phyloP scores from a whole-genome alignment of 345 rosid species.

The Streptanthus diversifolius region DNA sequence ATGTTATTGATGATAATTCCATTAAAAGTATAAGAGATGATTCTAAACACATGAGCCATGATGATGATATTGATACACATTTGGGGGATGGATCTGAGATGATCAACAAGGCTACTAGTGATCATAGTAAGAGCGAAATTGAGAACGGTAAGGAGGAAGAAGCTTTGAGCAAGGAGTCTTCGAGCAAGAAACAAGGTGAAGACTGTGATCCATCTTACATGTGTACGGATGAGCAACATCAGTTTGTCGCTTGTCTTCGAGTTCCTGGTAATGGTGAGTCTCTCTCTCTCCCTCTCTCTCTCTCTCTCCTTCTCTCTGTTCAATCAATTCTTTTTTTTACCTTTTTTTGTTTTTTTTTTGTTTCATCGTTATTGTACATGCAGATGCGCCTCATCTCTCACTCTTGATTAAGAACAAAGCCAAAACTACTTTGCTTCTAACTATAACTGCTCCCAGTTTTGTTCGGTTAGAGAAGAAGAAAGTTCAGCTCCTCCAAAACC shows the following conservation, averaged over 20 bases:
- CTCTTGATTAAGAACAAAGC: conserved; percentile 73
- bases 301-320: neutral
- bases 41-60: neutral
- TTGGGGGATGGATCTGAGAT: conserved; percentile 7
- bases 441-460: conserved; percentile 53
- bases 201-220: conserved; percentile 63
- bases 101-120: neutral
- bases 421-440: conserved; percentile 42
- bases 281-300: neutral
- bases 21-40: neutral
- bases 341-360: neutral
- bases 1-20: conserved; percentile 2
- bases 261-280: conserved; percentile 75
- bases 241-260: conserved; percentile 73
- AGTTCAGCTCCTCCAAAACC: conserved; percentile 49
- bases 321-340: no score
- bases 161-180: neutral
- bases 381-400: conserved; percentile 67
- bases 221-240: conserved; percentile 49
- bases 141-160: conserved; percentile 14
- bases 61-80: neutral
- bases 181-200: conserved; percentile 41
- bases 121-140: conserved; percentile 12
- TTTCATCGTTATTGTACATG: neutral
- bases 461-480: conserved; percentile 44